Evolutionary conservation across 441 rosid genomes (phyloP).

Genomic region (Biscutella laevigata): DNA sequence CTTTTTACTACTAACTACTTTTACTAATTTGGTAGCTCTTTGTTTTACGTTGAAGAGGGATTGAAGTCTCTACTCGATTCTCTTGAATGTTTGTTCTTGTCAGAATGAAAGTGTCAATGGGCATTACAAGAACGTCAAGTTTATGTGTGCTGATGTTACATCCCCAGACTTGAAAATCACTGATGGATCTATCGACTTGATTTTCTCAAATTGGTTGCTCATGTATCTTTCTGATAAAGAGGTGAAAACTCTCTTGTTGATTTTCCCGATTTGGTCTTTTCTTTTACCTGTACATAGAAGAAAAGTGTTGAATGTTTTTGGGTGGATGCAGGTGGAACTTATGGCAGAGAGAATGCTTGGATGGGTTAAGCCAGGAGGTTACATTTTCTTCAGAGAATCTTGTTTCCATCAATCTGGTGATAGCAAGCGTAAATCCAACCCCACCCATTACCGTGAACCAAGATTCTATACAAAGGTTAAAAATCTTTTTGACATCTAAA

Average conservation of each 20-base stretch:
- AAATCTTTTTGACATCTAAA: neutral
- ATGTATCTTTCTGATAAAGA: conserved; percentile 94
- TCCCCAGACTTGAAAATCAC: conserved; percentile 53
- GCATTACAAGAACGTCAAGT: conserved; percentile 73
- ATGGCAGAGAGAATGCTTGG: conserved; percentile 66
- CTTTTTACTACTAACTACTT: too few species aligned
- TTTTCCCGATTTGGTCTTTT: too few species aligned
- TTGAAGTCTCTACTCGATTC: too few species aligned
- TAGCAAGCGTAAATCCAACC: conserved; percentile 60
- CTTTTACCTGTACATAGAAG: too few species aligned
- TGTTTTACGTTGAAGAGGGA: neutral
- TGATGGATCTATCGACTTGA: conserved; percentile 64
- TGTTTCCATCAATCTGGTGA: conserved; percentile 95
- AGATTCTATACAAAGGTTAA: conserved; percentile 79
- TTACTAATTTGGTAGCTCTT: conserved; percentile 17
- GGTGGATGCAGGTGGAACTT: conserved; percentile 68
- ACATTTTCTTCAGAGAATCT: conserved; percentile 85
- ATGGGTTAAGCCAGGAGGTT: conserved; percentile 83
- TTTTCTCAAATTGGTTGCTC: conserved; percentile 88
- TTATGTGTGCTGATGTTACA: conserved; percentile 81
- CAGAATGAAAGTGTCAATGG: conserved; percentile 80
- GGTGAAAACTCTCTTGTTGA: too few species aligned
- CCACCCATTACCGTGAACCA: conserved; percentile 98
- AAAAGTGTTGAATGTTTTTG: too few species aligned
- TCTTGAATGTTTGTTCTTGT: conserved; percentile 20